Evolutionary conservation across 768 basidiomycete genomes (phyloP).

Genomic region (Pholiota conissans): DNA sequence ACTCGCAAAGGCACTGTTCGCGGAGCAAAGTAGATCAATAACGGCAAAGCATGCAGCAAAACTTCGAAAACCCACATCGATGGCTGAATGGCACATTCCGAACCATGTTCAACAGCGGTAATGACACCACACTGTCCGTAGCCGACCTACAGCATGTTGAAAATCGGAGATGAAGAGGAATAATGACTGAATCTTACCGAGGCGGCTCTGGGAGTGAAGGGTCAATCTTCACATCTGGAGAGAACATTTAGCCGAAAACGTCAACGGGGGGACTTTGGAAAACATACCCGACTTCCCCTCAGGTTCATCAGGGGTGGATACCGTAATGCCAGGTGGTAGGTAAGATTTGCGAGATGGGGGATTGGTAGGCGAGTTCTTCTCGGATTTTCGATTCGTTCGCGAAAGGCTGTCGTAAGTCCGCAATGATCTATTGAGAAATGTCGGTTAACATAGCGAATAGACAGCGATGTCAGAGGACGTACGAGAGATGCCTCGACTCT

Average conservation of each 20-base stretch:
- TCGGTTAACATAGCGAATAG: not conserved
- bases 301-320: constrained; percentile 18
- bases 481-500: constrained; percentile 40
- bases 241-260: not conserved
- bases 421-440: constrained; percentile 7
- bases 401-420: constrained; percentile 14
- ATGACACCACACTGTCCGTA: constrained; percentile 46
- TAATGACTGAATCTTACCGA: constrained; percentile 19
- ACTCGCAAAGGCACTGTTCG: constrained; percentile 37
- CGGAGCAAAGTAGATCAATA: not conserved
- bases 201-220: constrained; percentile 26
- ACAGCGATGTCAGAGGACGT: constrained; percentile 14
- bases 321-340: constrained; percentile 16
- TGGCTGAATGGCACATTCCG: constrained; percentile 47
- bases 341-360: constrained; percentile 14
- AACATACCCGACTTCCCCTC: constrained; percentile 14
- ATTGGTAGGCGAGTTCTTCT: constrained; percentile 11
- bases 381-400: constrained; percentile 6
- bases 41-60: constrained; percentile 1
- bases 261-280: not conserved
- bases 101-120: constrained; percentile 48
- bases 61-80: constrained; percentile 32
- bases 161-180: constrained; percentile 4
- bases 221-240: not conserved
- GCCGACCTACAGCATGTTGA: constrained; percentile 33